Evolutionary conservation across 106 monocot species (phyloP), one percentile per base, ranked within the genome.

Genomic region (Dendrobium catenatum): DNA sequence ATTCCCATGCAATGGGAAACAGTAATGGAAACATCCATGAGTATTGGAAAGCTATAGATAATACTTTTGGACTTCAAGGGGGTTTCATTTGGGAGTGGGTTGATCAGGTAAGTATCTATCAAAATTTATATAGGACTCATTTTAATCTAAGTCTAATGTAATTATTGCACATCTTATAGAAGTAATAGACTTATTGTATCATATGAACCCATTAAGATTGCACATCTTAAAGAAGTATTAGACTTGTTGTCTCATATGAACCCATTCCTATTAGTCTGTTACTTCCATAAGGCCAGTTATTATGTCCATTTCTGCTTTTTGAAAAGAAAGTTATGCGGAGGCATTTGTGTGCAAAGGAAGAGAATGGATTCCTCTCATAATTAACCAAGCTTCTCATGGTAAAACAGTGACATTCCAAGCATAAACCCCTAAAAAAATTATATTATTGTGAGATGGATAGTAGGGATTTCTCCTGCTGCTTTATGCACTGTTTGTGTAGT

Each of bases 41-140:
- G 22, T 99, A 99, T 61, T 99, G 98, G 95, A 77, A 91, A 75
- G 93, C 95, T 66, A 99, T 99, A 83, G 93, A 99, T 80, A 86
- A 43, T 80, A 91, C 87, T 33, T 70, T 90, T 80, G 98, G 98
- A 79, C 89, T 99, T 49, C 98, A 99, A 86, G 98, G 98, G 18
- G 98, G 98, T 79, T 95, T 99, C 85, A 95, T 99, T 77, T 99
- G 98, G 95, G 98, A 99, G 68, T 99, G 98, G 98, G 95, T 90
- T 85, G 98, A 99, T 85, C 95, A 99, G 98, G 95, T 95, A 24
- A 54, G 31, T 55, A 77, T 11, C 29, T 47, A 13, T 72, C 80
- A 56, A 33, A 61, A 5, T 61, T 56, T 61, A 78, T 70, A 64
- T 27, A 31, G 26, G 20, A 29, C 8, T 37, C 37, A 70, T 70